phyloP scores from a whole-genome alignment of 257 asterid species.

The Nicotiana tomentosiformis region DNA sequence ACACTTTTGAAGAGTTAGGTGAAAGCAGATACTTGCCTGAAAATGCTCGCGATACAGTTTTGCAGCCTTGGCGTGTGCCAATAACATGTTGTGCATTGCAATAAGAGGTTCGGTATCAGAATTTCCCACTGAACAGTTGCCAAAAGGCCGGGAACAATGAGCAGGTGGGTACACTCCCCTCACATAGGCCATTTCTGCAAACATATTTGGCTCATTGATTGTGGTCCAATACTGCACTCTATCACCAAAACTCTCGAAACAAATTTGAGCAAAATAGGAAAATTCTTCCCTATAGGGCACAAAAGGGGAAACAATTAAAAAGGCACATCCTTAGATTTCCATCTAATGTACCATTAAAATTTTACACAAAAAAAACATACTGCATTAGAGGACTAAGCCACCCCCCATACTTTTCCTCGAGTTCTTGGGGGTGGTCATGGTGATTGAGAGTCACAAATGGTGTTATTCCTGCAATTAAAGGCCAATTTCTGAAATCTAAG shows the following conservation, averaged over 20 bases:
- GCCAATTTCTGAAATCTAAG: not conserved
- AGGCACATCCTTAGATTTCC: not conserved
- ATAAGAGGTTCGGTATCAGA: conserved; percentile 72
- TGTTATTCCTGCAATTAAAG: conserved; percentile 40
- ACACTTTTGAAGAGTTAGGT: not conserved
- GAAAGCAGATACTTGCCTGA: conserved; percentile 36
- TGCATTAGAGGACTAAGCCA: conserved; percentile 84
- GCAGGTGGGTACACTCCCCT: conserved; percentile 48
- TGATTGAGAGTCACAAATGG: conserved; percentile 80
- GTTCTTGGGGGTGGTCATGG: conserved; percentile 65
- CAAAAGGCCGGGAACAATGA: conserved; percentile 73
- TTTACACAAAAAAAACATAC: conserved; percentile 28
- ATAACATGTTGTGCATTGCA: conserved; percentile 50
- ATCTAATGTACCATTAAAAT: not conserved
- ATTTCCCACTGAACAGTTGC: conserved; percentile 57
- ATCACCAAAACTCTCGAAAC: conserved; percentile 53
- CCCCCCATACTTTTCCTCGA: conserved; percentile 53
- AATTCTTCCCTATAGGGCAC: conserved; percentile 48
- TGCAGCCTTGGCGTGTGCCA: conserved; percentile 76
- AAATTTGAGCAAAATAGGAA: conserved; percentile 46
- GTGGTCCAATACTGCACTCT: conserved; percentile 67
- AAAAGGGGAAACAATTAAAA: not conserved
- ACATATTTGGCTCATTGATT: conserved; percentile 59
- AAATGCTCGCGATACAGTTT: conserved; percentile 46
- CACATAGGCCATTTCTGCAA: conserved; percentile 39